Evolutionary conservation across 225 moss, liverwort and hornwort species (phyloP), one percentile per base, ranked within the genome.

Genomic region (Bryum argenteum): DNA sequence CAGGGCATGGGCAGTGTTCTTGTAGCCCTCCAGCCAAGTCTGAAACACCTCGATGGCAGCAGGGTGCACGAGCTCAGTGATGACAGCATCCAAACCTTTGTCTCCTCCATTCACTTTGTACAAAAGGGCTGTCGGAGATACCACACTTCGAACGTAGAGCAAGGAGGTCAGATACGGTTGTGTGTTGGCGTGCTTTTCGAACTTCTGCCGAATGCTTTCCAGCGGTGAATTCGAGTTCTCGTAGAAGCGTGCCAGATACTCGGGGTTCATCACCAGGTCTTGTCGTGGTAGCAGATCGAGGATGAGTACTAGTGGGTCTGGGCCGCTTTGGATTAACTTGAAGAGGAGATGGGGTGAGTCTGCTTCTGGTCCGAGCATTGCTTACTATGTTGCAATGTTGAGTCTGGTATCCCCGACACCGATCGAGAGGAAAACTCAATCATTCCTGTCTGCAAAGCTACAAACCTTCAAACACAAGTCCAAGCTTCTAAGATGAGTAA

Each of bases 291-390:
- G 80, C 21, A 88, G 58, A 47, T 88, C 88, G 26, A 88, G 42
- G 8, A 85, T 82, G 14, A 85, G 2, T 6, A 82, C 82, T 10
- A 88, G 80, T 21, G 70, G 71, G 18, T 66, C 72, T 11, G 85
- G 58, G 4, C 85, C 82, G 54, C 69, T 85, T 41, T 88, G 85
- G 44, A 88, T 96, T 47, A 96, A 88, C 50, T 96, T 93, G 52
- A 93, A 90, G 10, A 96, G 86, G 1, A 96, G 86, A 65, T 96
- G 96, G 13, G 96, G 96, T 21, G 85, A 78, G 63, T 96, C 93
- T 7, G 79, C 76, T 58, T 84, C 90, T 10, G 83, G 78, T 9
- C 85, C 87, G 33, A 96, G 75, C 93, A 93, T 93, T 58, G 85
- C 84, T 56, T 91, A 85, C 17, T 88, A 70, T 1, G 93, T 89